Evolutionary conservation across 202 grass and related monocot genomes (phyloP).

Genomic region (Bolboschoenoplectus hybrid): DNA sequence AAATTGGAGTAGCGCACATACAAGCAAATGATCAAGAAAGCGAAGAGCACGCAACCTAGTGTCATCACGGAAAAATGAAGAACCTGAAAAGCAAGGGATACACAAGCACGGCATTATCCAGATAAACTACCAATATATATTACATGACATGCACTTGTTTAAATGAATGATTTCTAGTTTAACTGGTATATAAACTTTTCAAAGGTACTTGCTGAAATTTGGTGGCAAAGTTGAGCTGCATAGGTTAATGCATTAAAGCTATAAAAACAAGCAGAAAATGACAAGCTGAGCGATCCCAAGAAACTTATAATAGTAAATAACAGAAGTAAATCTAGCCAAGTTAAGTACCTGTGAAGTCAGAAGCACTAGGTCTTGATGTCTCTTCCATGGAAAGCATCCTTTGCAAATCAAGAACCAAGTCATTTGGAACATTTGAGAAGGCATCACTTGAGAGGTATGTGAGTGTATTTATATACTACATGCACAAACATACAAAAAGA

Average conservation of each 20-base stretch:
- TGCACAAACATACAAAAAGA: conserved; percentile 3
- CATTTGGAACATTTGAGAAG: conserved; percentile 73
- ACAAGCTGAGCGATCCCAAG: background rate
- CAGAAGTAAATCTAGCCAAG: conserved; percentile 21
- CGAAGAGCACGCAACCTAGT: conserved; percentile 98
- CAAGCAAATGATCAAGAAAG: conserved; percentile 98
- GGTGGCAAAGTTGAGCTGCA: background rate
- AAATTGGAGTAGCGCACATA: conserved; percentile 46
- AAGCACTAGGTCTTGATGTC: conserved; percentile 76
- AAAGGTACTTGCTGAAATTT: conserved; percentile 34
- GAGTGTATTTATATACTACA: conserved; percentile 91
- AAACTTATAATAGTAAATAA: background rate
- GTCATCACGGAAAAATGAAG: conserved; percentile 96
- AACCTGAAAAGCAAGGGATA: conserved; percentile 52
- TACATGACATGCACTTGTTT: conserved; percentile 3
- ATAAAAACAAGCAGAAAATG: background rate
- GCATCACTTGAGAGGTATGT: conserved; percentile 90
- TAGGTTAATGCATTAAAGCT: background rate
- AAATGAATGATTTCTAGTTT: background rate
- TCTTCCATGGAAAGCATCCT: conserved; percentile 88
- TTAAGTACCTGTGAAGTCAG: conserved; percentile 78
- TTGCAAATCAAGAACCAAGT: conserved; percentile 84
- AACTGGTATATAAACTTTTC: conserved; percentile 8
- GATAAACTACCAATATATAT: background rate
- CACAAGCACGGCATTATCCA: background rate